Evolutionary conservation across 495 filamentous ascomycete genomes (phyloP).

Genomic region (Rhypophila decipiens): DNA sequence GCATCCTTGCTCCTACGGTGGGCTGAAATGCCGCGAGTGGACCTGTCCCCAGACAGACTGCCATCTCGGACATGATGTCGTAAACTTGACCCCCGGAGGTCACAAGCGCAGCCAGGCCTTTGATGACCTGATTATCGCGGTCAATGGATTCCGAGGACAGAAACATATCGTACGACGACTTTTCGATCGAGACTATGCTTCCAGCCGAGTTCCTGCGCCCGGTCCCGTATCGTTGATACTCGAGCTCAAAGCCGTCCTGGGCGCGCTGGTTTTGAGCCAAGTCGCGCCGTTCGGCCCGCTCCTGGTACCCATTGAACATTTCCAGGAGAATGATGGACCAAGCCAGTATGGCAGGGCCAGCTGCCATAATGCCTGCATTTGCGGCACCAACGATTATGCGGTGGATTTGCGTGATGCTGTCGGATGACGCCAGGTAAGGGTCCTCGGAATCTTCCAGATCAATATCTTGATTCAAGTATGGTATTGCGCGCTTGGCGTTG

Average conservation of each 20-base stretch:
- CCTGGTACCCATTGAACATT: slow-evolving; percentile 54
- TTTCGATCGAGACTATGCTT: slow-evolving; percentile 45
- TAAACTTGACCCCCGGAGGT: slow-evolving; percentile 54
- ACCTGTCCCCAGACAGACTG: slow-evolving; percentile 39
- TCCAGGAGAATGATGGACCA: slow-evolving; percentile 72
- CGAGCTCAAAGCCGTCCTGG: slow-evolving; percentile 45
- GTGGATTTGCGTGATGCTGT: slow-evolving; percentile 59
- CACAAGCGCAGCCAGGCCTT: slow-evolving; percentile 41
- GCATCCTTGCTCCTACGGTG: slow-evolving; percentile 44
- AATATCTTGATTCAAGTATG: slow-evolving; percentile 33
- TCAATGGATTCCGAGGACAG: slow-evolving; percentile 34
- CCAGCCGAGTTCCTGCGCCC: slow-evolving; percentile 43
- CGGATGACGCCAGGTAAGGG: slow-evolving; percentile 57
- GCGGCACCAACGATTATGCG: slow-evolving; percentile 50
- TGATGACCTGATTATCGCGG: slow-evolving; percentile 29
- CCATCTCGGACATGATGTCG: slow-evolving; percentile 54
- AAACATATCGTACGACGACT: slow-evolving; percentile 42
- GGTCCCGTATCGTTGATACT: slow-evolving; percentile 25
- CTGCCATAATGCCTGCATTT: slow-evolving; percentile 37
- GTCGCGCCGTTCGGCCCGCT: slow-evolving; percentile 53
- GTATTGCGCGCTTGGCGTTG: slow-evolving; percentile 51
- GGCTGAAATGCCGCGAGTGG: slow-evolving; percentile 40
- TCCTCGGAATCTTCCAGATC: slow-evolving; percentile 36
- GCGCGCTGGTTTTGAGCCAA: slow-evolving; percentile 57
- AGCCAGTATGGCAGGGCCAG: slow-evolving; percentile 63